Evolutionary conservation across 177 flowering plant species (phyloP).

Genomic region (Tripterygium wilfordii): DNA sequence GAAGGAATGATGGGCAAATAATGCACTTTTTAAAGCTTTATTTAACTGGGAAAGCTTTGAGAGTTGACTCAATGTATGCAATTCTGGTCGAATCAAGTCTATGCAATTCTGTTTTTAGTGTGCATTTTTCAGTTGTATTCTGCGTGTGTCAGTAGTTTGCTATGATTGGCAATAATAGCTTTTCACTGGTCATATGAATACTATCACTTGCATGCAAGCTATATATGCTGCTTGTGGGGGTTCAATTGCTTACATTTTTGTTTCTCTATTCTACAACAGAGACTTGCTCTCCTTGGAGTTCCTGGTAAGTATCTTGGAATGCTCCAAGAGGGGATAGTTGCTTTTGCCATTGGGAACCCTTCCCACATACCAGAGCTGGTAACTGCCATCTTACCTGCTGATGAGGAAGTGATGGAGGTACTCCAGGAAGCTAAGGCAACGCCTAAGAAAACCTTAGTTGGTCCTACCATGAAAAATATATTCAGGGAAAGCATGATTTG

Average conservation of each 20-base stretch:
- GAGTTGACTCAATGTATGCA: too few relatives aligned
- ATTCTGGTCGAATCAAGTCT: too few relatives aligned
- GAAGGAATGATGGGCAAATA: too few relatives aligned
- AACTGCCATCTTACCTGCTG: slow-evolving; percentile 52
- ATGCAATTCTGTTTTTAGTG: too few relatives aligned
- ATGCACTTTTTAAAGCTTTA: too few relatives aligned
- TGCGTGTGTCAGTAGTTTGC: too few relatives aligned
- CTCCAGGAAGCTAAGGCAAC: slow-evolving; percentile 14
- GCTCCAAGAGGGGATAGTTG: slow-evolving; percentile 48
- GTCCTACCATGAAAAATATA: slow-evolving; percentile 22
- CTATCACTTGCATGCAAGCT: neutral
- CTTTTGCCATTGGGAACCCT: slow-evolving; percentile 39
- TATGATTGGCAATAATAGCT: too few relatives aligned
- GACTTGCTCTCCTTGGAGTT: slow-evolving; percentile 56
- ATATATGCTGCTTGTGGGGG: too few relatives aligned
- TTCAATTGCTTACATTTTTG: neutral
- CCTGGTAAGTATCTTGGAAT: slow-evolving; percentile 36
- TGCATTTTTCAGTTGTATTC: too few relatives aligned
- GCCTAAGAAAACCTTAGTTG: slow-evolving; percentile 7
- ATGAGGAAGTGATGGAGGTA: slow-evolving; percentile 39
- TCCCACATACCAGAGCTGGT: slow-evolving; percentile 38
- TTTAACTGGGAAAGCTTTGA: too few relatives aligned
- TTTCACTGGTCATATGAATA: neutral
- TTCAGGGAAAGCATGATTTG: slow-evolving; percentile 64
- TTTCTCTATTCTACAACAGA: slow-evolving; percentile 35